Evolutionary conservation across 768 basidiomycete species (phyloP).

Genomic region (Vararia minispora): DNA sequence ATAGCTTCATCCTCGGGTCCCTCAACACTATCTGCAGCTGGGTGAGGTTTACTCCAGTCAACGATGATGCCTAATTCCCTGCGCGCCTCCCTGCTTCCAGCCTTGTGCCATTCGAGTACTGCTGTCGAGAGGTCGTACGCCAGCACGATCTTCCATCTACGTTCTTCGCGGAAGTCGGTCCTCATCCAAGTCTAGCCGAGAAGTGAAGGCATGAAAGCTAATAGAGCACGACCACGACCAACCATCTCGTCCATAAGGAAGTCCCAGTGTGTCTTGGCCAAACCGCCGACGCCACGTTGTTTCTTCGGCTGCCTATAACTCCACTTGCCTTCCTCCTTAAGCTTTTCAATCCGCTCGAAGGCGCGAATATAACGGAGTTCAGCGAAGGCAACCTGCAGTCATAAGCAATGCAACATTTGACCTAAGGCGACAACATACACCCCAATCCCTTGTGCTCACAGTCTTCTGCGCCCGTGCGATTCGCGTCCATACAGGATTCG

Average conservation of each 20-base stretch:
- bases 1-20: constrained; percentile 19
- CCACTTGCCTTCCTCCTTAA: constrained; percentile 79
- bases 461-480: constrained; percentile 67
- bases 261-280: constrained; percentile 87
- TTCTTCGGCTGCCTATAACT: constrained; percentile 94
- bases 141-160: constrained; percentile 80
- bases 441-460: constrained; percentile 72
- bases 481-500: constrained; percentile 68
- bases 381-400: constrained; percentile 54
- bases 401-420: not conserved
- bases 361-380: constrained; percentile 73
- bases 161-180: constrained; percentile 88
- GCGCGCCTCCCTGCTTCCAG: constrained; percentile 53
- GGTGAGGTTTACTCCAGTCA: constrained; percentile 40
- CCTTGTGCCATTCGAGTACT: constrained; percentile 81
- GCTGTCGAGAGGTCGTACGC: constrained; percentile 77
- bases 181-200: constrained; percentile 85
- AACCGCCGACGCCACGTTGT: constrained; percentile 65
- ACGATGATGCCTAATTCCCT: constrained; percentile 55
- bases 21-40: constrained; percentile 27
- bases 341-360: constrained; percentile 72
- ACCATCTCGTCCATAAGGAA: constrained; percentile 96
- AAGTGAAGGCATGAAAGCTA: not conserved
- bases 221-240: constrained; percentile 18
- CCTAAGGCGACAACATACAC: constrained; percentile 34